Base-by-base conservation (phyloP, 148 eudicot species). In the Simmondsia chinensis region DNA sequence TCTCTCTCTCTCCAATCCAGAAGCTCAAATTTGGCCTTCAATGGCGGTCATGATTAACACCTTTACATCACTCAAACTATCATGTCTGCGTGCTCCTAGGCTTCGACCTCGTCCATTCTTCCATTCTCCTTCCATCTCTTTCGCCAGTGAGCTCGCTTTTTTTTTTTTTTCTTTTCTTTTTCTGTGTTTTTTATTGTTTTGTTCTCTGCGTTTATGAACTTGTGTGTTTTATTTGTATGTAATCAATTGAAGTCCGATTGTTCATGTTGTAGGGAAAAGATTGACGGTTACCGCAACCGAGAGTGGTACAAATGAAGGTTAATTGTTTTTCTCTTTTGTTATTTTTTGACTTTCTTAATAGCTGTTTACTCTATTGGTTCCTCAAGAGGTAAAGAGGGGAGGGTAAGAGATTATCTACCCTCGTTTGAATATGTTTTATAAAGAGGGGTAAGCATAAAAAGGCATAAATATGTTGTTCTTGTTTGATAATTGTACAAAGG, bases 261-360 rank as follows among this genome's bases (percentile, higher is more conserved):
- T 30, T 23, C 23, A 12, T 42, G 28, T 42, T 49, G 41, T 30
- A 88, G 94, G 95, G 38, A 56, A 80, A 69, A 64, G 82, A 56
- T 68, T 78, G 22, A 46, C 71, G 1, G 70, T 89, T 33, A 81
- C 63, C 58, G 95, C 95, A 32, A 59, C 91, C 7, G 97, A 85
- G 54, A 81, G 77, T 38, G 95, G 79, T 46, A 66, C 82, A 15
- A 60, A 85, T 39, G 74, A 89, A 71, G 85, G 87, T n/a, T 20
- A 4, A 12, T 28, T 29, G 35, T 9, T 31, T 20, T 45, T 16
- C 9, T 2, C 10, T 27, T 41, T 43, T 54, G n/a, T 28, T 12
- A 20, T 18, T 46, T 33, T 21, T 41, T 20, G 46, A 11, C 0
- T 1, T 20, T 24, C 18, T 4, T 12, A 7, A 0, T 22, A 22